Evolutionary conservation across 345 rosid genomes (phyloP).

Genomic region (Syzygium aqueum): DNA sequence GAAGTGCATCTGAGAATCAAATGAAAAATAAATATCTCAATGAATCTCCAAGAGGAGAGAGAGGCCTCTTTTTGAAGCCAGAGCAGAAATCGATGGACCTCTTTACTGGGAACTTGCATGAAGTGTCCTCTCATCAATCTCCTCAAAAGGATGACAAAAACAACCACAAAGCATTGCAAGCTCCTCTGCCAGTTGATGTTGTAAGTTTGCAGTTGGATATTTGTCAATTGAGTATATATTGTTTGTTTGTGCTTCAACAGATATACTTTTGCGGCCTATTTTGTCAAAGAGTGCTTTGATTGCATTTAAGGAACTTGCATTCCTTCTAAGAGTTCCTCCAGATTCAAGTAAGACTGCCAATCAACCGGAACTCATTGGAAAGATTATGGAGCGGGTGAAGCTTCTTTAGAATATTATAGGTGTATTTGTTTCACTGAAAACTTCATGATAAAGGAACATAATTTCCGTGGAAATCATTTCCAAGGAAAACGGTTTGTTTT

Average conservation of each 20-base stretch:
- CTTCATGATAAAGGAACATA: not conserved
- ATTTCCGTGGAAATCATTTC: not conserved
- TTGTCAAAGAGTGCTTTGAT: not conserved
- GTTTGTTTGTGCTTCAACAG: not conserved
- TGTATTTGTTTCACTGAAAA: not conserved
- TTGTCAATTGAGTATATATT: not conserved
- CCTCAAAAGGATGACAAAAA: constrained; percentile 13
- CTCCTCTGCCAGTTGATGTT: constrained; percentile 28
- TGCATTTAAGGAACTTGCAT: not conserved
- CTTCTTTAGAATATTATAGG: not conserved
- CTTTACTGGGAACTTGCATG: constrained; percentile 16
- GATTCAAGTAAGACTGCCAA: not conserved
- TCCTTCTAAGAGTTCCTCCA: not conserved
- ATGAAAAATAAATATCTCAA: constrained; percentile 4
- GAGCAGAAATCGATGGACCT: constrained; percentile 15
- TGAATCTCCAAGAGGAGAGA: constrained; percentile 11
- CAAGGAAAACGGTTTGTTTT: not conserved
- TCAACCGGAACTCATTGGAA: not conserved
- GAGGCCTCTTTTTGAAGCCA: constrained; percentile 12
- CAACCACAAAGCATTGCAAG: constrained; percentile 24
- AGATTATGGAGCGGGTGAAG: not conserved
- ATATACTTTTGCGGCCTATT: not conserved
- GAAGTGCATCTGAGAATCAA: constrained; percentile 5
- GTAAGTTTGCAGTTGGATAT: constrained; percentile 40
- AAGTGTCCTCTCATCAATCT: constrained; percentile 5